phyloP scores from a whole-genome alignment of 225 moss, liverwort and hornwort species.

The Asterella californica region DNA sequence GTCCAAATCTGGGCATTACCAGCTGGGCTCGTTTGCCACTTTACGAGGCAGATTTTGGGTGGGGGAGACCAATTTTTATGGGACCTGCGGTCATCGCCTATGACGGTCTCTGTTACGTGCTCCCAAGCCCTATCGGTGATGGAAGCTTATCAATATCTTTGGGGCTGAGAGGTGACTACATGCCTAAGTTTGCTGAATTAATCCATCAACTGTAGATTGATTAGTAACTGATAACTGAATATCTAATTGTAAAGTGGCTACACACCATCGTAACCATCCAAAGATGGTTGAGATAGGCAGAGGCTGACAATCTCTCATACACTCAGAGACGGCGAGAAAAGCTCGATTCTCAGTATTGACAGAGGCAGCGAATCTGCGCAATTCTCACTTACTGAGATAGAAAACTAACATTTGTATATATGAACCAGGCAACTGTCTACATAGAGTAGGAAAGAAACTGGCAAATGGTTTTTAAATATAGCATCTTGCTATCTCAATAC shows the following conservation, averaged over 20 bases:
- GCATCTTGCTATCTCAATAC: background rate
- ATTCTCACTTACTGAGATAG: background rate
- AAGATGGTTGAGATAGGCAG: background rate
- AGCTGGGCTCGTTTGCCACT: slow-evolving; percentile 96
- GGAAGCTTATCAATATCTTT: slow-evolving; percentile 74
- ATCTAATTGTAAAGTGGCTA: background rate
- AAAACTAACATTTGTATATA: slow-evolving; percentile 7
- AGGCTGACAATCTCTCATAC: background rate
- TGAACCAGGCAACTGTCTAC: background rate
- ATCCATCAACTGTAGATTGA: slow-evolving; percentile 17
- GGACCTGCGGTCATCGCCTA: slow-evolving; percentile 82
- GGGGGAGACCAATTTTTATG: slow-evolving; percentile 97
- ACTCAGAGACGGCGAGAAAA: background rate
- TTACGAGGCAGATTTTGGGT: slow-evolving; percentile 91
- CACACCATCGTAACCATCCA: background rate
- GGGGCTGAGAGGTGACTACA: slow-evolving; percentile 76
- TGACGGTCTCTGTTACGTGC: slow-evolving; percentile 73
- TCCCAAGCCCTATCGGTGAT: slow-evolving; percentile 60
- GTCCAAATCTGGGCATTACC: slow-evolving; percentile 93
- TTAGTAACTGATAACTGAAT: background rate
- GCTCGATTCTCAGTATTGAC: background rate
- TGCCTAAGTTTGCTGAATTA: slow-evolving; percentile 56
- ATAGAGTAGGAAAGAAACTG: background rate
- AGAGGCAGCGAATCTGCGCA: background rate
- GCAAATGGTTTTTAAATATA: background rate